These are phyloP conservation scores for Cicer pinnatifidum DNA, from an alignment of 306 rosid genomes.

Conservation along the genomic window DNA sequence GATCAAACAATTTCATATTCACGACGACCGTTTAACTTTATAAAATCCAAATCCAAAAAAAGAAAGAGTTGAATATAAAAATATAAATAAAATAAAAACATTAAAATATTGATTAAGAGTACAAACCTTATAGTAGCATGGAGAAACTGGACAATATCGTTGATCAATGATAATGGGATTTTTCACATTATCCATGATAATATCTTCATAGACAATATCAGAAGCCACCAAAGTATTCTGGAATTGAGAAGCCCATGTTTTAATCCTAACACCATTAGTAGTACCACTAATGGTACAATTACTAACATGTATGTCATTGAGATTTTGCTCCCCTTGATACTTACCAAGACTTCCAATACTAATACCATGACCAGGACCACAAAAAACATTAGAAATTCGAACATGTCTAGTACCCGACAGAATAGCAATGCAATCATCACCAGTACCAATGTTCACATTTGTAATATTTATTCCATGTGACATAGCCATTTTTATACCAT, in stretches of 20 bases:
- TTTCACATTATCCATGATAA: slow-evolving; percentile 51
- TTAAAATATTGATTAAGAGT: not conserved
- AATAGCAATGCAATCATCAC: slow-evolving; percentile 69
- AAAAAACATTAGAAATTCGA: slow-evolving; percentile 40
- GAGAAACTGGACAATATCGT: slow-evolving; percentile 52
- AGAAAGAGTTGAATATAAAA: not conserved
- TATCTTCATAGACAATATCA: slow-evolving; percentile 54
- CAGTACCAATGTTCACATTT: slow-evolving; percentile 45
- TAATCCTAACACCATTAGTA: slow-evolving; percentile 62
- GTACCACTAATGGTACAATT: slow-evolving; percentile 56
- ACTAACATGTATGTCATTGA: slow-evolving; percentile 48
- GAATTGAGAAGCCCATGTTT: slow-evolving; percentile 60
- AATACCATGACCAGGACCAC: slow-evolving; percentile 83
- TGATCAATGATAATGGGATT: slow-evolving; percentile 66
- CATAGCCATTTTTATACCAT: slow-evolving; percentile 65
- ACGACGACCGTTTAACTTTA: too few species aligned
- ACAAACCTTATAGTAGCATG: slow-evolving; percentile 45
- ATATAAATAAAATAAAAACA: not conserved
- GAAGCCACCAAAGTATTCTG: slow-evolving; percentile 34
- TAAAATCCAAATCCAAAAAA: not conserved
- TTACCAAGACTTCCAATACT: slow-evolving; percentile 73
- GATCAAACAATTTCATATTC: too few species aligned
- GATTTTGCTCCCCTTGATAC: slow-evolving; percentile 43
- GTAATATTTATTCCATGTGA: slow-evolving; percentile 48
- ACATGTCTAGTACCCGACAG: slow-evolving; percentile 50